Percentiles rank a stretch among this genome's conserved stretches.
Conservation (phyloP, 225 moss, liverwort and hornwort species). For the Straminergon stramineum region DNA sequence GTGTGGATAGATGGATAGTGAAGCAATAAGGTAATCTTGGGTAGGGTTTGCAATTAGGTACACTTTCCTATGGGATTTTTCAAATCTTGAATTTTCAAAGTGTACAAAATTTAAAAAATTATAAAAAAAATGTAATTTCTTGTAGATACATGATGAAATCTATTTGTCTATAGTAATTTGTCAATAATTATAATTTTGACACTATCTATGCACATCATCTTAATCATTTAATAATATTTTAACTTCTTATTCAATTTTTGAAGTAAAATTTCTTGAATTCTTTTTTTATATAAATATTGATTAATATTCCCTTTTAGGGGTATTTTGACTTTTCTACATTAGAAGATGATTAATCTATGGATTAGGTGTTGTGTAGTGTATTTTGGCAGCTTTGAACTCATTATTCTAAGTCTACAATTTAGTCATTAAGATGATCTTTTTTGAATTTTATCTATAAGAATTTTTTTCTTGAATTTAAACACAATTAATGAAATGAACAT, state of each 20-base stretch:
- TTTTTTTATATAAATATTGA: fast-evolving
- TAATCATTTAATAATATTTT: not conserved
- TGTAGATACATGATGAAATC: not conserved
- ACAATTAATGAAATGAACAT: not conserved
- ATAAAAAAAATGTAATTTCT: not conserved
- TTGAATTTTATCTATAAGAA: not conserved
- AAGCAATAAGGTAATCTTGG: fast-evolving
- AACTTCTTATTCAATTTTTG: fast-evolving
- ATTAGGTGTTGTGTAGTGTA: fast-evolving
- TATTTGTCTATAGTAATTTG: fast-evolving
- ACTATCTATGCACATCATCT: not conserved
- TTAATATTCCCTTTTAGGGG: fast-evolving
- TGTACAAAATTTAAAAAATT: not conserved
- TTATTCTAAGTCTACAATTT: too few relatives aligned
- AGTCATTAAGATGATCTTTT: not conserved
- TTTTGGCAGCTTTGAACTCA: fast-evolving
- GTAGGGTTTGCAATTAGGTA: not conserved
- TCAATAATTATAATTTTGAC: not conserved
- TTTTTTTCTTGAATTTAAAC: not conserved
- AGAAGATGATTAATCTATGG: not conserved
- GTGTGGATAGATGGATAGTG: not conserved
- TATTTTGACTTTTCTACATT: not conserved
- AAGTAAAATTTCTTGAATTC: fast-evolving
- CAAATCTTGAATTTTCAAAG: not conserved
- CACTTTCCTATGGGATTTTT: fast-evolving